Conservation (phyloP, 441 rosid genomes). For the Adansonia gregorii region DNA sequence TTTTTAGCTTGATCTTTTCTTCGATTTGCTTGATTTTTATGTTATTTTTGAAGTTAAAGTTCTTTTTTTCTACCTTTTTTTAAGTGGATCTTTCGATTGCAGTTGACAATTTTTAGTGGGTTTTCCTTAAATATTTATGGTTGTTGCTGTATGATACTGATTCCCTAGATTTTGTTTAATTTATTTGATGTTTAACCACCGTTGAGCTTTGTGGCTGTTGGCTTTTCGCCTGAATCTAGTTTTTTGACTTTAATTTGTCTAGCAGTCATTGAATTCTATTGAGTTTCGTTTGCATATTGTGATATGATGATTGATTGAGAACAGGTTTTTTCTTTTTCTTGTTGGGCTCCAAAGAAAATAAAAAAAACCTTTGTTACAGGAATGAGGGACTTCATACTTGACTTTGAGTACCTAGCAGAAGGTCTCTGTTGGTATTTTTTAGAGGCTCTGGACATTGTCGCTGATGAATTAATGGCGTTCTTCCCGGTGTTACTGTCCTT, state of each 20-base stretch:
- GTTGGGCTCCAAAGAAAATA: neutral
- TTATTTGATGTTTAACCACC: too few relatives aligned
- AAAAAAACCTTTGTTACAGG: constrained; percentile 24
- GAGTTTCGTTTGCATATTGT: too few relatives aligned
- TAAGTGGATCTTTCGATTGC: neutral
- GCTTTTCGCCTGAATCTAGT: too few relatives aligned
- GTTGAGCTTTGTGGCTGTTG: too few relatives aligned
- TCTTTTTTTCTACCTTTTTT: neutral
- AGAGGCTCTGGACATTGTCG: constrained; percentile 37
- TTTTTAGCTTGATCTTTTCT: neutral
- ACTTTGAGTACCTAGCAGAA: constrained; percentile 55
- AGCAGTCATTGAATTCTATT: too few relatives aligned
- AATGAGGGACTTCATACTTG: constrained; percentile 52
- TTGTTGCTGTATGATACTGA: neutral
- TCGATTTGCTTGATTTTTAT: neutral
- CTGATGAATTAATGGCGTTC: constrained; percentile 42
- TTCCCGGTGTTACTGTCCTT: constrained; percentile 41
- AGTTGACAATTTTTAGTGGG: neutral
- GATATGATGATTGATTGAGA: too few relatives aligned
- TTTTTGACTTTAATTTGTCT: too few relatives aligned
- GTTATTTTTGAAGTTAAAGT: neutral
- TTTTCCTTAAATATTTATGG: neutral
- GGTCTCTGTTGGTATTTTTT: constrained; percentile 41
- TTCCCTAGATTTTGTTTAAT: neutral
- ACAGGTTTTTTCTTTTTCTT: too few relatives aligned